Base-by-base conservation (phyloP, 2,329 filamentous ascomycete species). In the Colletotrichum costaricense region DNA sequence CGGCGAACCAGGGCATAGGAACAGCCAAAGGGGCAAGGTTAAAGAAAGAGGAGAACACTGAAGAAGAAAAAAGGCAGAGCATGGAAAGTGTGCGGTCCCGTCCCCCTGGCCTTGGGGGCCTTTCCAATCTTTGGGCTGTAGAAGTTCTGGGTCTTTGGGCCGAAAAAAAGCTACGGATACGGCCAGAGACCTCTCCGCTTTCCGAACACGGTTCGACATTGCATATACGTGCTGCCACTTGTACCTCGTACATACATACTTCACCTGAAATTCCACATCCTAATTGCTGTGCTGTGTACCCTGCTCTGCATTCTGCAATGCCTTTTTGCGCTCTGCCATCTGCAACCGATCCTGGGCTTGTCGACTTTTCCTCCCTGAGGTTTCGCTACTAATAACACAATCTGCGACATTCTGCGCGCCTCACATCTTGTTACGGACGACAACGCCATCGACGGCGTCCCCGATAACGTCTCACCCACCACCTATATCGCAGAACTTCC, bases 181-280 rank as follows among this genome's bases (percentile, higher is more conserved):
- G 33, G 24, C 19, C 58, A 63, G 16, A 49, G 14, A 16, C 46
- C 52, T 56, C 60, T 59, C 59, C 66, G 70, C 66, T 70, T 62
- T 73, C 70, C 70, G 67, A 70, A 70, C 60, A 73, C 70, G 67
- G 67, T 60, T 62, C 26, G 4, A 65, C 67, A 70, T 73, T 73
- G 71, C 71, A 66, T 66, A 70, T 65, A 70, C 55, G 46, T 35
- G 28, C 60, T 65, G 22, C n/a, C 8, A 52, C 33, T 58, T 69
- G 59, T 63, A 63, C 59, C 67, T 64, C 35, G 58, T 63, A 69
- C 49, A 49, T 69, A 63, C 49, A 67, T 54, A 71, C 52, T 46
- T 65, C 30, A 56, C 63, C 63, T 49, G 14, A 56, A 67, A 52
- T 30, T 22, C 28, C 46, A 65, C 49, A 62, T 73, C 35, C 56